phyloP scores from a whole-genome alignment of 176 grass and related monocot genomes.

The Elymus sibiricus region DNA sequence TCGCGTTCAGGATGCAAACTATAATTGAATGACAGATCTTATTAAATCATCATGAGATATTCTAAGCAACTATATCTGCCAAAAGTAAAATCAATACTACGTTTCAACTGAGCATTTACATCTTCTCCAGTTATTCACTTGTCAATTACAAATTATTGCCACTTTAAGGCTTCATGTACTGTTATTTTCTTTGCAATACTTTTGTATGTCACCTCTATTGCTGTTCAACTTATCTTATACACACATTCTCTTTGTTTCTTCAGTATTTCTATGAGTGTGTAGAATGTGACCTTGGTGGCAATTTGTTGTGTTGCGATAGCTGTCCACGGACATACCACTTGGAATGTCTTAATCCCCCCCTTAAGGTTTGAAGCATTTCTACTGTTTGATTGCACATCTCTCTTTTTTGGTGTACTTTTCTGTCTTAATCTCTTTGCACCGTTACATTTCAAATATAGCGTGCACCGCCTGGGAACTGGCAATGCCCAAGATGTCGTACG shows the following conservation, averaged over 20 bases:
- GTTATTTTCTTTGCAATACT: constrained; percentile 19
- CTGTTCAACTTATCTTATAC: constrained; percentile 23
- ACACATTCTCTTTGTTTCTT: constrained; percentile 33
- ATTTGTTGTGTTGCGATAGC: constrained; percentile 89
- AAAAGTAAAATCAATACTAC: not conserved
- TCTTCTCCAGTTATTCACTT: not conserved
- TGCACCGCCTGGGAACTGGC: constrained; percentile 78
- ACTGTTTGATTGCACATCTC: constrained; percentile 17
- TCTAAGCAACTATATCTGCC: constrained; percentile 15
- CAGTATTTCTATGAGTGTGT: constrained; percentile 97
- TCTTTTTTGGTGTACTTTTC: constrained; percentile 22
- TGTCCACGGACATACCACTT: constrained; percentile 92
- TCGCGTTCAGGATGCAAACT: constrained; percentile 19
- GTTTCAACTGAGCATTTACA: not conserved
- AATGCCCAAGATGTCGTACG: constrained; percentile 63
- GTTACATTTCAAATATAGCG: constrained; percentile 42
- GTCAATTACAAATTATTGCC: not conserved
- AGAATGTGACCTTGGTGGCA: constrained; percentile 92
- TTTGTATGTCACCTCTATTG: constrained; percentile 13
- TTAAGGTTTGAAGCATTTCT: constrained; percentile 59
- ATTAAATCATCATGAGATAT: not conserved
- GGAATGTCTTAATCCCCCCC: constrained; percentile 90
- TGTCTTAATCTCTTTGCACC: constrained; percentile 19
- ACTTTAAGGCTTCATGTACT: constrained; percentile 10
- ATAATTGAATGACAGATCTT: not conserved